Conservation (phyloP, 345 rosid genomes). For the Mangifera indica region DNA sequence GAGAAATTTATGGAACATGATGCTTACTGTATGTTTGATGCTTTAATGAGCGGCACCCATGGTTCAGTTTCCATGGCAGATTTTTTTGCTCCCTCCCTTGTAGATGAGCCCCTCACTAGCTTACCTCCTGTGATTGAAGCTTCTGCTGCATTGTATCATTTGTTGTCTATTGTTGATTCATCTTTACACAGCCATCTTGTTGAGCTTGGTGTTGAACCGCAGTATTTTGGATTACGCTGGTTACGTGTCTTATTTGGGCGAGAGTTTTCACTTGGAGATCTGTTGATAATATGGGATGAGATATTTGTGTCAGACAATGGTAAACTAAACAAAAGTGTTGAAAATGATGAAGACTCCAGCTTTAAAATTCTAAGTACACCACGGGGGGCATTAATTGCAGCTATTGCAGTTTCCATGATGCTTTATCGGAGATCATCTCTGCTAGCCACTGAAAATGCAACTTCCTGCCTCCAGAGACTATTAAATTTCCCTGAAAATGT, state of each 20-base stretch:
- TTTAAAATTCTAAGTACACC: slow-evolving; percentile 60
- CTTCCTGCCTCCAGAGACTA: slow-evolving; percentile 86
- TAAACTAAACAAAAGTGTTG: slow-evolving; percentile 27
- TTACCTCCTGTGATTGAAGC: slow-evolving; percentile 89
- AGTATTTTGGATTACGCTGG: slow-evolving; percentile 97
- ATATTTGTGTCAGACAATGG: slow-evolving; percentile 71
- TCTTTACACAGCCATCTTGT: slow-evolving; percentile 85
- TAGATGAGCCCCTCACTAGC: slow-evolving; percentile 52
- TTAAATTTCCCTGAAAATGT: slow-evolving; percentile 75
- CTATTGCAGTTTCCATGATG: slow-evolving; percentile 85
- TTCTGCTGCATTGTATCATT: slow-evolving; percentile 74
- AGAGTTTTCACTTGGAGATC: slow-evolving; percentile 72
- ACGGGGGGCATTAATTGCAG: slow-evolving; percentile 74
- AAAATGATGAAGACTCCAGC: slow-evolving; percentile 34
- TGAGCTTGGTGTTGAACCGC: slow-evolving; percentile 96
- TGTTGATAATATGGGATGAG: slow-evolving; percentile 90
- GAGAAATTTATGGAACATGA: slow-evolving; percentile 98
- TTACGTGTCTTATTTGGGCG: slow-evolving; percentile 89
- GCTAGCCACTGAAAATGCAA: slow-evolving; percentile 88
- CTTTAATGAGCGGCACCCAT: slow-evolving; percentile 73
- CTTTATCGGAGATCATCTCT: slow-evolving; percentile 78
- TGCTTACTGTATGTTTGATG: slow-evolving; percentile 96
- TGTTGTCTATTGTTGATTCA: slow-evolving; percentile 74
- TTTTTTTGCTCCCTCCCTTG: slow-evolving; percentile 62
- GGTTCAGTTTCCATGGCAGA: slow-evolving; percentile 88